Evolutionary conservation across 202 grass and related monocot species (phyloP).

Genomic region (Panicum hallii): DNA sequence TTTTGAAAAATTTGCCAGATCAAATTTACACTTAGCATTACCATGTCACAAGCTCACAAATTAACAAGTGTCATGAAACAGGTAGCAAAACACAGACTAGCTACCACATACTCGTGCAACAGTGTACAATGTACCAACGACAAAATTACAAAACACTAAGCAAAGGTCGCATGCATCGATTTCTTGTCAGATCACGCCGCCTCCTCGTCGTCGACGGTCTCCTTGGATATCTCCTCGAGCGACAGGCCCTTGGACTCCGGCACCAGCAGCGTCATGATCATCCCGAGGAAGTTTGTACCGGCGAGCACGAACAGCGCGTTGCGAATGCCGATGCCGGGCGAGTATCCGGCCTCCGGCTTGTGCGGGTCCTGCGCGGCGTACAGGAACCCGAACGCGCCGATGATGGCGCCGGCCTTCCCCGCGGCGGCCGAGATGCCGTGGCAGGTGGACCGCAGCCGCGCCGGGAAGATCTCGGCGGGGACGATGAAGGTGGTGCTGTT

Average conservation of each 20-base stretch:
- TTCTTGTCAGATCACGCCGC: too few relatives aligned
- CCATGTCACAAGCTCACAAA: neutral
- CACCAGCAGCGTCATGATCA: constrained; percentile 48
- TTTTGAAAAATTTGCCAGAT: neutral
- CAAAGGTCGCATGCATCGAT: neutral
- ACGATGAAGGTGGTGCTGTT: constrained; percentile 74
- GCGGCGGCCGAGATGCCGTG: constrained; percentile 54
- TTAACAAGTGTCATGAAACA: neutral
- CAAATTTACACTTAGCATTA: constrained; percentile 6
- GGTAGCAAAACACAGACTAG: neutral
- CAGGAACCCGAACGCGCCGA: constrained; percentile 62
- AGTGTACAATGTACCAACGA: neutral
- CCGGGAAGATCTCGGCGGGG: constrained; percentile 68
- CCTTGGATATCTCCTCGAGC: constrained; percentile 56
- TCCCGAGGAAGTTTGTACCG: constrained; percentile 45
- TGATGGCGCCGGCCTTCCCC: constrained; percentile 32
- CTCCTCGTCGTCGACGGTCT: constrained; percentile 33
- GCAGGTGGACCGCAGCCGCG: constrained; percentile 65
- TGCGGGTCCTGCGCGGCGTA: constrained; percentile 52
- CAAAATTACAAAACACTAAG: neutral
- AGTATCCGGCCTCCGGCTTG: constrained; percentile 52
- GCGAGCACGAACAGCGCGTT: constrained; percentile 51
- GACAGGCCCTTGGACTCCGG: constrained; percentile 54
- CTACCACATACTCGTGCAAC: neutral
- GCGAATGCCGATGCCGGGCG: constrained; percentile 45